Percentiles rank a stretch among this genome's conserved stretches.
Evolutionary conservation across 1,139 yeast species (phyloP).

Genomic region (Zygoascus meyerae): DNA sequence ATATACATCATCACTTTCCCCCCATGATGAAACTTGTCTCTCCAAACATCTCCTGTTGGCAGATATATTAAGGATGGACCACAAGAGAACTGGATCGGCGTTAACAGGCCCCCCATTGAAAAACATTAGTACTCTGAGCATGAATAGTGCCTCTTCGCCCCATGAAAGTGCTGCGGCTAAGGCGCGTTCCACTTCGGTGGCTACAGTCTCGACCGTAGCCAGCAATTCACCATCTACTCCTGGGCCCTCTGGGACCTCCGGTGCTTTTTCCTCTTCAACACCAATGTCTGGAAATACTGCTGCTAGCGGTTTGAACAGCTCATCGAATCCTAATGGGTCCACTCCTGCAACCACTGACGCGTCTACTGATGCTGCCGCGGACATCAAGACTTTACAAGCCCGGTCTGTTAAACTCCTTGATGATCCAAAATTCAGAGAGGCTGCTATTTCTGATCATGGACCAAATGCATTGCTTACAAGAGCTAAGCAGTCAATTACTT

Average conservation of each 20-base stretch:
- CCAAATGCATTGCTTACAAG: constrained; percentile 64
- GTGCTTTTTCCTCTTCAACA: constrained; percentile 1
- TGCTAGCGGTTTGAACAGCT: neutral
- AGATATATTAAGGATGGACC: constrained; percentile 4
- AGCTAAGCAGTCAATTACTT: constrained; percentile 69
- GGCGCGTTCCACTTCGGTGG: constrained; percentile 6
- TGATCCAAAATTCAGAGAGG: constrained; percentile 44
- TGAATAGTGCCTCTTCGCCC: neutral
- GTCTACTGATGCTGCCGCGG: neutral
- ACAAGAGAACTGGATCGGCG: constrained; percentile 8
- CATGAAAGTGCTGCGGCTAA: neutral
- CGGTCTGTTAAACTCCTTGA: constrained; percentile 32
- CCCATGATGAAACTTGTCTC: neutral
- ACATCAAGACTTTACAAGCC: neutral
- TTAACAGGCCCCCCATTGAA: constrained; percentile 10
- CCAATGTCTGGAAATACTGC: neutral
- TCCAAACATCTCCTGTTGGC: neutral
- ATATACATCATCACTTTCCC: too few species aligned
- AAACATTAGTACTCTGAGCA: constrained; percentile 2
- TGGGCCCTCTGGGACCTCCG: neutral
- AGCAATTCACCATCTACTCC: neutral
- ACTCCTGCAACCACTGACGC: neutral
- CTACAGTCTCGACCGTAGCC: constrained; percentile 3
- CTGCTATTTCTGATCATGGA: constrained; percentile 50
- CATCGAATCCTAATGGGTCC: neutral